These are phyloP conservation scores for Silene conica DNA, from an alignment of 148 eudicot genomes.

Conservation along the genomic window DNA sequence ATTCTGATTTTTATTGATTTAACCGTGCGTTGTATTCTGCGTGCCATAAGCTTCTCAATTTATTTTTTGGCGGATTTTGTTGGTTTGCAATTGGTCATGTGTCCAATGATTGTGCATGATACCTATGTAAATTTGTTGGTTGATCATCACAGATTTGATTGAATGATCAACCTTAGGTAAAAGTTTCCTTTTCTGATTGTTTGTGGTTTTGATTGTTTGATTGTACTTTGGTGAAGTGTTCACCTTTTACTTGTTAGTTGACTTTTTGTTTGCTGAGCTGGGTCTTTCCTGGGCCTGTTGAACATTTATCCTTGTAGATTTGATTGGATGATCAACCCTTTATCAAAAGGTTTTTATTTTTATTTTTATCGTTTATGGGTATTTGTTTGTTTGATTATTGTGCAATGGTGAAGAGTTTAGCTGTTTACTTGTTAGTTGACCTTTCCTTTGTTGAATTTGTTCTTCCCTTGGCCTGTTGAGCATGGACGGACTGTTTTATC, in stretches of 20 bases:
- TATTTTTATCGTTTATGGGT: not conserved
- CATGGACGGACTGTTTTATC: not conserved
- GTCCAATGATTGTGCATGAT: not conserved
- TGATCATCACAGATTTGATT: not conserved
- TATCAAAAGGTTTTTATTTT: not conserved
- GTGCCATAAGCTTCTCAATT: no score
- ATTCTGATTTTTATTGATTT: not conserved
- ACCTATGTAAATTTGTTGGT: not conserved
- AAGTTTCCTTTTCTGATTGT: not conserved
- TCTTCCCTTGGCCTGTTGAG: not conserved
- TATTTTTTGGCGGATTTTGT: not conserved
- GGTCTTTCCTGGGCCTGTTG: not conserved
- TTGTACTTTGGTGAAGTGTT: not conserved
- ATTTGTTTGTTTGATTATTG: not conserved
- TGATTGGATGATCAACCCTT: not conserved
- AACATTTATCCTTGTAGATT: not conserved
- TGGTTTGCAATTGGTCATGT: conserved; percentile 1
- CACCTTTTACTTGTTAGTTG: no score
- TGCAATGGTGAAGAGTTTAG: not conserved
- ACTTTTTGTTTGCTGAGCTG: no score
- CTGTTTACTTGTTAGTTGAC: no score
- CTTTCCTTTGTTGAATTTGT: not conserved
- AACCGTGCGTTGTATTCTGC: no score
- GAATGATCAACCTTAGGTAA: not conserved
- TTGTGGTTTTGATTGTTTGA: not conserved